Evolutionary conservation across 805 yeast genomes (phyloP).

Genomic region (Zygosaccharomyces bisporus): DNA sequence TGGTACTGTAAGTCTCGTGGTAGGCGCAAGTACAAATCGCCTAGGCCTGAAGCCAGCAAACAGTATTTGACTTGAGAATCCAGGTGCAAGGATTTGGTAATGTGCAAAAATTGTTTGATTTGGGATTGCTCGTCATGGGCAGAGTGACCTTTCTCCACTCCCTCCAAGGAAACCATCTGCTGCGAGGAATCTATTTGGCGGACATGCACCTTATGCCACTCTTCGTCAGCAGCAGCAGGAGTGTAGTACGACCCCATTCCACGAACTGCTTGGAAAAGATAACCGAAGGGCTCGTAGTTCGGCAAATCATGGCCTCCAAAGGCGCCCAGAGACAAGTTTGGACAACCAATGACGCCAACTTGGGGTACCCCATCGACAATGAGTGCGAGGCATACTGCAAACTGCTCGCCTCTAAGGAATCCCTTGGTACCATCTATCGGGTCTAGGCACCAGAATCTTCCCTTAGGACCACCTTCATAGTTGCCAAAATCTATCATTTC

Average conservation of each 20-base stretch:
- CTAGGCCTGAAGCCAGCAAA: conserved; percentile 83
- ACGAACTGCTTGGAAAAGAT: conserved; percentile 33
- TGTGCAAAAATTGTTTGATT: conserved; percentile 62
- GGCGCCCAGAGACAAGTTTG: conserved; percentile 57
- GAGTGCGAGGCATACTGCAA: conserved; percentile 90
- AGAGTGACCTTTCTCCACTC: conserved; percentile 93
- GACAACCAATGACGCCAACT: conserved; percentile 95
- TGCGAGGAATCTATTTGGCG: conserved; percentile 22
- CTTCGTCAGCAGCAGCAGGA: conserved; percentile 25
- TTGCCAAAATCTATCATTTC: conserved; percentile 74
- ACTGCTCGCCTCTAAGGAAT: conserved; percentile 91
- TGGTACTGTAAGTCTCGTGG: conserved; percentile 74
- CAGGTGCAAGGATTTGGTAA: conserved; percentile 68
- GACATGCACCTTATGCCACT: conserved; percentile 57
- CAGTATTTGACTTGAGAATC: conserved; percentile 98
- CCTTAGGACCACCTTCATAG: conserved; percentile 70
- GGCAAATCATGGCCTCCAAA: conserved; percentile 38
- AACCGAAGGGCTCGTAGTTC: conserved; percentile 32
- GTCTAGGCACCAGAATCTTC: conserved; percentile 95
- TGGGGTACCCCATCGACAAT: conserved; percentile 81
- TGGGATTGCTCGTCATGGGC: conserved; percentile 79
- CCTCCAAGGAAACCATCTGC: conserved; percentile 50
- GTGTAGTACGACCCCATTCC: conserved; percentile 37
- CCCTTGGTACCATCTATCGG: conserved; percentile 99
- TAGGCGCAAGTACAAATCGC: conserved; percentile 84